Evolutionary conservation across 192 early-diverging fungal species (phyloP).

Genomic region (Coemansia asiatica): DNA sequence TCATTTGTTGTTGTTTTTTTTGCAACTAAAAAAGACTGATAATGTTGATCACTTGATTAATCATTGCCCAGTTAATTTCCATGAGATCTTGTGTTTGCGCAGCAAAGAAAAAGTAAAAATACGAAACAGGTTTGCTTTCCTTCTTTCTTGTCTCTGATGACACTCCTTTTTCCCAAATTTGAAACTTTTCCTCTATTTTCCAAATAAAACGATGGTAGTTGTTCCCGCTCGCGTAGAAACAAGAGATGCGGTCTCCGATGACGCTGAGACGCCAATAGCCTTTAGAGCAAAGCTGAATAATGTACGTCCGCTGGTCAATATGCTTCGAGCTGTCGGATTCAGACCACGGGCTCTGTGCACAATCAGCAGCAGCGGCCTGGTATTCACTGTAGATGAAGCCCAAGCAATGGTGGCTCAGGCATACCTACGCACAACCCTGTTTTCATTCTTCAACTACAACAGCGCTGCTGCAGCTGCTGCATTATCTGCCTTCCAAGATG

Average conservation of each 20-base stretch:
- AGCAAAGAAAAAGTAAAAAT: too few species aligned
- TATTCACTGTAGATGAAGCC: slow-evolving; percentile 49
- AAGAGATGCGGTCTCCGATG: neutral
- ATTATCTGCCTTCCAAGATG: too few species aligned
- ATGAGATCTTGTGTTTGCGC: neutral
- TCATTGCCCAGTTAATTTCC: neutral
- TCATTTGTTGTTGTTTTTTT: neutral
- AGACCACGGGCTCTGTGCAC: slow-evolving; percentile 34
- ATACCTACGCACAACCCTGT: slow-evolving; percentile 36
- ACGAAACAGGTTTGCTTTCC: neutral
- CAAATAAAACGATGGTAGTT: neutral
- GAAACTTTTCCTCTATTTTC: too few species aligned
- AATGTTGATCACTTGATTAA: neutral
- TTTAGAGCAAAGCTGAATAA: slow-evolving; percentile 50
- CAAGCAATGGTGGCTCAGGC: slow-evolving; percentile 49
- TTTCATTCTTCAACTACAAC: slow-evolving; percentile 37
- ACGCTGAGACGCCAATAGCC: slow-evolving; percentile 2
- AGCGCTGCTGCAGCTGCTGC: slow-evolving; percentile 5
- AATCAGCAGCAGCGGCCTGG: slow-evolving; percentile 37
- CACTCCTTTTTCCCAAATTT: too few species aligned
- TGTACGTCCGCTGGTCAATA: slow-evolving; percentile 56
- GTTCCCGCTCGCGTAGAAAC: neutral
- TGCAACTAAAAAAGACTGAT: neutral
- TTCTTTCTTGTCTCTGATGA: too few species aligned
- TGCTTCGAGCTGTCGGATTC: slow-evolving; percentile 55